A percentile compares a stretch with the other conserved stretches of the same genome.
Conservation (phyloP, 495 filamentous ascomycete genomes). For the Usnea hakonensis region DNA sequence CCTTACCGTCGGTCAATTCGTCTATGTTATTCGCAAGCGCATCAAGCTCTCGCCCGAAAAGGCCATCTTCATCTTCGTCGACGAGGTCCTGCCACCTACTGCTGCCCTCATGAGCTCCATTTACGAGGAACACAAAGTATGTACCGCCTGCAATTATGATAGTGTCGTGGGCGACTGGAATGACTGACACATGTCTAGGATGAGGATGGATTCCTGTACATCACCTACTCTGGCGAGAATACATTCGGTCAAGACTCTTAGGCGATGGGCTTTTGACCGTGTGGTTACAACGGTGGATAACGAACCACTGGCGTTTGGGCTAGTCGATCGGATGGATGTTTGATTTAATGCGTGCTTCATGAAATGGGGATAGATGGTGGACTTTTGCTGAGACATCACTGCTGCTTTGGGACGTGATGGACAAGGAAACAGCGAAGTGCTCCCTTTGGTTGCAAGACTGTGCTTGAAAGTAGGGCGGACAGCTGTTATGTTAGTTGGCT, state of each 20-base stretch:
- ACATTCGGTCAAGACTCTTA: conserved; percentile 63
- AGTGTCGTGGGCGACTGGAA: not conserved
- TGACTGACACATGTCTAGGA: conserved; percentile 24
- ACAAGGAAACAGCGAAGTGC: not conserved
- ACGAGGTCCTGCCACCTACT: conserved; percentile 94
- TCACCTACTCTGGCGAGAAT: conserved; percentile 88
- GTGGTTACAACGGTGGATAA: conserved; percentile 9
- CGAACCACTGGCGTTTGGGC: conserved; percentile 10
- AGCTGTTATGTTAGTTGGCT: not conserved
- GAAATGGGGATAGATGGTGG: not conserved
- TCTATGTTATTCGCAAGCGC: conserved; percentile 99
- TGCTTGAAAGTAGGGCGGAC: not conserved
- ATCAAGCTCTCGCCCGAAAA: conserved; percentile 99
- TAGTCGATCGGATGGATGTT: conserved; percentile 3
- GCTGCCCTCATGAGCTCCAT: conserved; percentile 98
- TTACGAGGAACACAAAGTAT: conserved; percentile 89
- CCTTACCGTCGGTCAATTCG: conserved; percentile 98
- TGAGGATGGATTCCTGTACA: conserved; percentile 52
- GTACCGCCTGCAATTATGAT: conserved; percentile 19
- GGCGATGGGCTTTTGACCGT: not conserved
- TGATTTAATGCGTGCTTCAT: conserved; percentile 7
- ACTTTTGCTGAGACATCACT: not conserved
- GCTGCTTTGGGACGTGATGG: conserved; percentile 2
- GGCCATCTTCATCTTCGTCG: conserved; percentile 99
- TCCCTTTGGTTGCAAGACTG: conserved; percentile 5